Conservation (phyloP, 2,329 filamentous ascomycete genomes). For the Gyromitra esculenta region DNA sequence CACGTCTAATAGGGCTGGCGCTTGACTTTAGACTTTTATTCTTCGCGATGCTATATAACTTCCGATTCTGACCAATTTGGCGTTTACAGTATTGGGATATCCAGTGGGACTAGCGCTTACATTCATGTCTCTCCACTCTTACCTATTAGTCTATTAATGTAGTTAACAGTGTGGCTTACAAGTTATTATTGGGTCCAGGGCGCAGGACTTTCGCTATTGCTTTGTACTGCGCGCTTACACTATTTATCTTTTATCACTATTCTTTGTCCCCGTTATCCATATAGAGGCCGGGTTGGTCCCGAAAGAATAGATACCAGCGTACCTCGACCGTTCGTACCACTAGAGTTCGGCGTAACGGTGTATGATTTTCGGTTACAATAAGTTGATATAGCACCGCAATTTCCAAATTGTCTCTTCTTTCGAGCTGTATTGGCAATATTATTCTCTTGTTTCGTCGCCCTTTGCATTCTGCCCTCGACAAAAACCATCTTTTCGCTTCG, state of each 20-base stretch:
- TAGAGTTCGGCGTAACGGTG: conserved; percentile 4
- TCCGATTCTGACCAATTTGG: neutral
- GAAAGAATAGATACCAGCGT: too few relatives aligned
- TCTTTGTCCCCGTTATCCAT: too few relatives aligned
- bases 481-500: conserved; percentile 20
- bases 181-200: too few relatives aligned
- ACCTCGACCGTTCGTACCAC: neutral
- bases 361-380: conserved; percentile 9
- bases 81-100: conserved; percentile 19
- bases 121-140: neutral
- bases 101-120: neutral
- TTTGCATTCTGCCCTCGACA: conserved; percentile 19
- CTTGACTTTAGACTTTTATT: conserved; percentile 1
- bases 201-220: too few relatives aligned
- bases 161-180: too few relatives aligned
- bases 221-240: too few relatives aligned
- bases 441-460: conserved; percentile 17
- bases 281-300: too few relatives aligned
- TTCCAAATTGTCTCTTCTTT: conserved; percentile 6
- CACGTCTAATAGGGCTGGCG: neutral
- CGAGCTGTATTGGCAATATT: conserved; percentile 7
- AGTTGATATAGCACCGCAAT: conserved; percentile 34
- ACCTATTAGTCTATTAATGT: too few relatives aligned
- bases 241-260: too few relatives aligned
- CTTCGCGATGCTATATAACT: neutral